Evolutionary conservation across 2,329 filamentous ascomycete genomes (phyloP), one percentile per base, ranked within the genome.

Genomic region (Aspergillus caelatus): DNA sequence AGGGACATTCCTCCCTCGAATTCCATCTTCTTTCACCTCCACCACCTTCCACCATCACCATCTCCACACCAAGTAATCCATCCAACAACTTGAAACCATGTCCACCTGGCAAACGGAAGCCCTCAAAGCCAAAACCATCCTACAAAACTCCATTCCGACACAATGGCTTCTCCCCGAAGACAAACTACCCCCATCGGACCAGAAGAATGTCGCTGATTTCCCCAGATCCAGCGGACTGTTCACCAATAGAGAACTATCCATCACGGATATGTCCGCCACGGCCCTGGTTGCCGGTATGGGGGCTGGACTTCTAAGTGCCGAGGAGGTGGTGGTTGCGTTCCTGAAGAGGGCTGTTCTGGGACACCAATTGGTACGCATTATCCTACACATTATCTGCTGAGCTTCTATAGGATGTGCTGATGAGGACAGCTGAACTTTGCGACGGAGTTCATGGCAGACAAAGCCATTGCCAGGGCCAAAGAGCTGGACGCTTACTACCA

Each of bases 191-290:
- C 66, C 72, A 0, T 36, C 67, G 14, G 66, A 70, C 7, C 65
- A 72, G 57, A 72, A 77, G 39, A 70, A 74, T 61, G 74, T 78
- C 14, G 58, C 65, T 28, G 68, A 71, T 23, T 74, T 78, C 36
- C 71, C 74, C 4, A 74, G 76, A 39, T 72, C 77, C 63, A 82
- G 83, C 66, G 84, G 84, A 0, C 69, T 87, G 4, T 73, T 88
- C 34, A 81, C 70, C 10, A 66, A 77, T 12, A 69, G 77, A 11
- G 86, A 88, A 66, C 73, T 87, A 9, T 65, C 69, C 4, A 86
- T 88, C 62, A 88, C 86, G 0, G 83, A 86, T 48, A 68, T 69
- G 61, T 74, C 75, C 5, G 75, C 75, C 8, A 75, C 72, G 0
- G 62, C 62, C 19, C 67, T 77, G 11, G 72, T 76, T 10, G 39